A percentile compares a stretch with the other conserved stretches of the same genome.
phyloP scores from a whole-genome alignment of 2,329 filamentous ascomycete genomes.

The Raffaelea ambrosiae region DNA sequence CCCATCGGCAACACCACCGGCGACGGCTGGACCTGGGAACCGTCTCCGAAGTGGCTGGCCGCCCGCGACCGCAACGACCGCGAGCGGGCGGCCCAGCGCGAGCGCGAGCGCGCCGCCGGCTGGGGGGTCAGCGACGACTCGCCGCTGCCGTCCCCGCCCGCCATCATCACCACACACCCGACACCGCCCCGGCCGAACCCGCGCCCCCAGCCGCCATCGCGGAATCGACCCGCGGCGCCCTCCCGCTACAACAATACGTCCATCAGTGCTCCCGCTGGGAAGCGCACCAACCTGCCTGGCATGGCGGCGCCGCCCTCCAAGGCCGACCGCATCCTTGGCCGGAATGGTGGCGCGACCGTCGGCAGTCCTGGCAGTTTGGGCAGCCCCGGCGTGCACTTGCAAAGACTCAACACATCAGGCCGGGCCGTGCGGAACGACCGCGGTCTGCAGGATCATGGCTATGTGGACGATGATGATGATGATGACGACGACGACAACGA shows the following conservation, averaged over 20 bases:
- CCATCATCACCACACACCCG: not conserved
- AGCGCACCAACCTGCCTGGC: conserved; percentile 11
- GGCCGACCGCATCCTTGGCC: conserved; percentile 49
- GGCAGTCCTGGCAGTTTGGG: too few relatives aligned
- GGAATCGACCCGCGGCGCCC: not conserved
- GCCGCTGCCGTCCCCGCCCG: conserved; percentile 8
- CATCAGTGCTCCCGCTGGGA: conserved; percentile 4
- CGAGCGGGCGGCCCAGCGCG: conserved; percentile 51
- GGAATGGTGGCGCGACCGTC: conserved; percentile 14
- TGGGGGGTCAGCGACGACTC: conserved; percentile 45
- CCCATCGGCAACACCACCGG: conserved; percentile 80
- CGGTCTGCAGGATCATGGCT: conserved; percentile 32
- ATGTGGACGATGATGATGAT: conserved; percentile 23
- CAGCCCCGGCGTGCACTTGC: not conserved
- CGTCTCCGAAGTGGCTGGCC: conserved; percentile 68
- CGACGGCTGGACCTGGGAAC: conserved; percentile 92
- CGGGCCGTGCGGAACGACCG: conserved; percentile 19
- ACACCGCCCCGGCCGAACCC: not conserved
- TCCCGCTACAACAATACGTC: not conserved
- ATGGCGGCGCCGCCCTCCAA: conserved; percentile 35
- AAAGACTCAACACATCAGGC: not conserved
- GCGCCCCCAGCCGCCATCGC: not conserved
- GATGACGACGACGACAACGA: conserved; percentile 9
- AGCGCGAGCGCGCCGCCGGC: conserved; percentile 56
- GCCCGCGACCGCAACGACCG: conserved; percentile 54